Evolutionary conservation across 306 rosid genomes (phyloP).

Genomic region (Prunus kanzakura): DNA sequence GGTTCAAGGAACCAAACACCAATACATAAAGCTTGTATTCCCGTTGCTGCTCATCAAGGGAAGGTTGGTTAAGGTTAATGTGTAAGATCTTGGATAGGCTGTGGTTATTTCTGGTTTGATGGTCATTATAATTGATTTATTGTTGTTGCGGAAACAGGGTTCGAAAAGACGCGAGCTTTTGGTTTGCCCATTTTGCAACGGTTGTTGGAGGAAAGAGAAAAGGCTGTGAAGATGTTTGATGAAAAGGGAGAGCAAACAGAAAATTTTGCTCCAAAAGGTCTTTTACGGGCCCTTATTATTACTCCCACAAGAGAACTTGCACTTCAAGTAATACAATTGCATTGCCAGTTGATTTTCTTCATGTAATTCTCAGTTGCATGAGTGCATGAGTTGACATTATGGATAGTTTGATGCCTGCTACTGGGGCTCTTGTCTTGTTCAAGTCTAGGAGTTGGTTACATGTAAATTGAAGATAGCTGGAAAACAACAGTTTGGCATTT

Average conservation of each 20-base stretch:
- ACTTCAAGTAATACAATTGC: conserved; percentile 62
- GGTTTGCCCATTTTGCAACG: conserved; percentile 98
- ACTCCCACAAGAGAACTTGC: conserved; percentile 97
- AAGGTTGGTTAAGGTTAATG: too few relatives aligned
- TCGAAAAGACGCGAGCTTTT: conserved; percentile 94
- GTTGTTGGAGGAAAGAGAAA: conserved; percentile 81
- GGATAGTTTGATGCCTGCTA: too few relatives aligned
- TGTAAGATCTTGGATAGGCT: too few relatives aligned
- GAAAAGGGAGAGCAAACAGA: conserved; percentile 52
- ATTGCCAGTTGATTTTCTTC: conserved; percentile 19
- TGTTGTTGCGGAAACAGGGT: conserved; percentile 58
- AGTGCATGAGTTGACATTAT: not conserved
- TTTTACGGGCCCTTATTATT: conserved; percentile 81
- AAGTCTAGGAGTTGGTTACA: not conserved
- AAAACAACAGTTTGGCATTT: not conserved
- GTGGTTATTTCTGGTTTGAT: too few relatives aligned
- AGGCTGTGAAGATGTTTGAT: conserved; percentile 43
- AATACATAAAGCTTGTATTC: too few relatives aligned
- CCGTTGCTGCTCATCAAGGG: too few relatives aligned
- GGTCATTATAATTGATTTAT: too few relatives aligned
- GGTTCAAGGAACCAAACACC: too few relatives aligned
- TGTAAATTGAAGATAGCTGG: not conserved
- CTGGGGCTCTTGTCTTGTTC: too few relatives aligned
- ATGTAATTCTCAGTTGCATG: conserved; percentile 14
- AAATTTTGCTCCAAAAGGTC: conserved; percentile 43